Percentiles rank a stretch among this genome's conserved stretches.
These are phyloP conservation scores for Coemansia sp. DNA, from an alignment of 192 early-diverging fungal genomes.

Conservation along the genomic window DNA sequence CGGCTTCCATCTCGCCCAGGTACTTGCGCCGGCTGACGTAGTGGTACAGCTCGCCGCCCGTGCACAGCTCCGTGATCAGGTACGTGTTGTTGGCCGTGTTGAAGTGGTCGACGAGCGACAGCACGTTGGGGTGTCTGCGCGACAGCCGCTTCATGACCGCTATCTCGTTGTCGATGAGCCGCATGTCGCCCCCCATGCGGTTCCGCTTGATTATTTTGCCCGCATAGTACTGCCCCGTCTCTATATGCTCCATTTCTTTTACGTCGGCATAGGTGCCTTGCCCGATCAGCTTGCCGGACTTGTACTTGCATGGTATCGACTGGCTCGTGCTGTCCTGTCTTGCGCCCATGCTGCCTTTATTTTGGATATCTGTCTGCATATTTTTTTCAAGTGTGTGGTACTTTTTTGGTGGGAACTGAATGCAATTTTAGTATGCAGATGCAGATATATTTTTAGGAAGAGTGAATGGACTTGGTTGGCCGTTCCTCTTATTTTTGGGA, in stretches of 20 bases:
- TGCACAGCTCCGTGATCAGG: constrained; percentile 72
- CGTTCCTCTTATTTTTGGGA: too few species aligned
- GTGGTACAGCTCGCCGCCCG: constrained; percentile 93
- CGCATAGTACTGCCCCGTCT: constrained; percentile 68
- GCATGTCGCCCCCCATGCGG: constrained; percentile 65
- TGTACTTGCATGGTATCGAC: constrained; percentile 45
- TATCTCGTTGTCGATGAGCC: constrained; percentile 74
- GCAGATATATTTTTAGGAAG: too few species aligned
- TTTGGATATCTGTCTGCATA: too few species aligned
- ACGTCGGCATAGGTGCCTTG: constrained; percentile 49
- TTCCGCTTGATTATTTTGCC: constrained; percentile 80
- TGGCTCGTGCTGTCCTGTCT: too few species aligned
- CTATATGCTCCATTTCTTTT: constrained; percentile 55
- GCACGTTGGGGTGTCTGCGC: constrained; percentile 67
- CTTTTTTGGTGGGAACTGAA: too few species aligned
- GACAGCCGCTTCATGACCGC: constrained; percentile 66
- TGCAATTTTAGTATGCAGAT: too few species aligned
- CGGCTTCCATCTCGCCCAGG: constrained; percentile 80
- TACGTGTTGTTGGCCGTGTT: constrained; percentile 77
- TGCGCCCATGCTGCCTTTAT: too few species aligned
- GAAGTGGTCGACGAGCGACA: constrained; percentile 76
- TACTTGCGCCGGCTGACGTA: constrained; percentile 67
- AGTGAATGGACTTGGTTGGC: too few species aligned
- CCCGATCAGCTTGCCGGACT: constrained; percentile 28
- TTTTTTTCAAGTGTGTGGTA: too few species aligned